Percentiles rank a stretch among this genome's conserved stretches.
phyloP scores from a whole-genome alignment of 176 grass and related monocot genomes.

The Olyra latifolia region DNA sequence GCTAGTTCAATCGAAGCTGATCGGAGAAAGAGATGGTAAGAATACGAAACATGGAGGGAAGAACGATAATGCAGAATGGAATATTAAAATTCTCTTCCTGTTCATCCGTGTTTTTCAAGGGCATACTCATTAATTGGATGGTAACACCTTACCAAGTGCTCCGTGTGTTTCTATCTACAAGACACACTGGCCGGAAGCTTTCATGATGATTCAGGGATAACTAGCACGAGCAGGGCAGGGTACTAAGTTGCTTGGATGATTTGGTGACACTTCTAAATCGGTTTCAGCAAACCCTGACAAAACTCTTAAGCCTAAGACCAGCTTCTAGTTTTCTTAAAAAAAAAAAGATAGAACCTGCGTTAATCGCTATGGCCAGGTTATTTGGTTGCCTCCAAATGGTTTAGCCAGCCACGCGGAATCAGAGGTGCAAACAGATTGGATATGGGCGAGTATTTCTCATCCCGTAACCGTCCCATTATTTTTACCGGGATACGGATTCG shows the following conservation, averaged over 20 bases:
- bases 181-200: not conserved
- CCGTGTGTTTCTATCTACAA: not conserved
- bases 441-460: no score
- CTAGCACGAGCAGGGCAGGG: not conserved
- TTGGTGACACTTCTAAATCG: not conserved
- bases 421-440: no score
- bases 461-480: no score
- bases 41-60: not conserved
- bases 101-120: not conserved
- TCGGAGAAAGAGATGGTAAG: not conserved
- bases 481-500: no score
- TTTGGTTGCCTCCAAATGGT: no score
- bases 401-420: no score
- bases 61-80: not conserved
- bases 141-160: not conserved
- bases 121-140: not conserved
- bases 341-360: no score
- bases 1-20: not conserved
- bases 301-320: not conserved
- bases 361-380: no score
- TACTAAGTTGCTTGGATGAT: not conserved
- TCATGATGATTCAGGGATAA: not conserved
- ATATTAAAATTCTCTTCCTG: not conserved
- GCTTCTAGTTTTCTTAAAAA: not conserved
- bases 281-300: not conserved